These are phyloP conservation scores for Gossypium schwendimanii DNA, from an alignment of 441 rosid species.

Conservation along the genomic window DNA sequence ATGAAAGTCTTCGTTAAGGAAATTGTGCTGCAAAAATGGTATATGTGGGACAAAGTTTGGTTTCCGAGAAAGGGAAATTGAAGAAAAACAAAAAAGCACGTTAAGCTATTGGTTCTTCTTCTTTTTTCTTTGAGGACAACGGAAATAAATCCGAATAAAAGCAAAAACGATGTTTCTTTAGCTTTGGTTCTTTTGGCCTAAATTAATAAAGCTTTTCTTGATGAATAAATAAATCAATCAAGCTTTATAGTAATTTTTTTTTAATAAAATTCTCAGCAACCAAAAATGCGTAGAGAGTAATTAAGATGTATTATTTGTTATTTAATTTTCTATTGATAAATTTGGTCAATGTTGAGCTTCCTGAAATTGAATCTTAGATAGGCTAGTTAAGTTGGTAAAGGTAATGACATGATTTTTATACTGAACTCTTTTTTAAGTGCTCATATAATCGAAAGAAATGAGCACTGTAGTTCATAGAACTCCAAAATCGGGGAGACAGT, in stretches of 20 bases:
- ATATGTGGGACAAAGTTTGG: neutral
- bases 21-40: neutral
- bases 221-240: no score
- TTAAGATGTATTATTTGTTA: neutral
- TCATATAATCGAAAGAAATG: slow-evolving; percentile 29
- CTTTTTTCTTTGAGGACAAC: neutral
- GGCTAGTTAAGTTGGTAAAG: neutral
- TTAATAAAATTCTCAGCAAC: neutral
- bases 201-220: no score
- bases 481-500: slow-evolving; percentile 74
- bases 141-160: neutral
- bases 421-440: slow-evolving; percentile 17
- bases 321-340: neutral
- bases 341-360: neutral
- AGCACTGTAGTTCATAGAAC: slow-evolving; percentile 51
- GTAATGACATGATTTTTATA: neutral
- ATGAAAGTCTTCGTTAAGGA: neutral
- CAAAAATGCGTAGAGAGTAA: neutral
- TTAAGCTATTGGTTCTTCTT: neutral
- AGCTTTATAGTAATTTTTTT: neutral
- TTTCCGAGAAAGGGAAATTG: neutral
- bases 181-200: no score
- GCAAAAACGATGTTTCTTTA: neutral
- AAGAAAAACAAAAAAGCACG: neutral
- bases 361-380: neutral